Base-by-base conservation (phyloP, 176 grass and related monocot species). In the Poa annua region DNA sequence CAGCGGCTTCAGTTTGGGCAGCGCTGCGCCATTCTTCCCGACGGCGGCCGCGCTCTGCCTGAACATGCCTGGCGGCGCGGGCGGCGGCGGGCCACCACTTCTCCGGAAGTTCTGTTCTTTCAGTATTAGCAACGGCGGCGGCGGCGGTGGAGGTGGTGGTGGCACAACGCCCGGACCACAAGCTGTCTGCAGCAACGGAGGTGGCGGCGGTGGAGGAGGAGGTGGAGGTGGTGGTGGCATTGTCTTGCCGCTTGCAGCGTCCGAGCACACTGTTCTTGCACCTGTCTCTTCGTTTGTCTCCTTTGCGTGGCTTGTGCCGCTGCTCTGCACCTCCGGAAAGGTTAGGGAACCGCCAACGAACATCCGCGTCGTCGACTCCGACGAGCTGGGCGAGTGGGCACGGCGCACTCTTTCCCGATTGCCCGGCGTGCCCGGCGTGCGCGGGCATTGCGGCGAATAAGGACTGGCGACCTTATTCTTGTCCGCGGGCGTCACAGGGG, bases 1-100 rank as follows among this genome's bases (percentile, higher is more conserved):
- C 77, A 99, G 88, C 13, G 96, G 93, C 71, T 99, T 99, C 78
- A 99, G 90, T 84, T 98, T 98, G 0, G 93, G 87, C 77, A 98
- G 89, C 77, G 91, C 64, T 29, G 80, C 54, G 71, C 85, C 91
- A 55, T 93, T 90, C 76, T 88, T 47, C 39, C 85, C 83, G 1
- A 78, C 71, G 1, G 79, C 71, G 0, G 79, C 34, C 13, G 74
- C 74, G 51, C 57, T 16, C 72, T 80, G 86, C 74, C 83, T 77
- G 41, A 79, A 64, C 22, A 86, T 83, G 11, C 73, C 77, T 5
- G 84, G 79, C 17, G 89, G 84, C 11, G 81, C 82, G 1, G 78
- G 89, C 19, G 90, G 80, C 71, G 82, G 41, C 13, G 76, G 74
- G 19, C 71, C 84, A 39, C 85, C n/a, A 10, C 36, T 89, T 74